Evolutionary conservation across 441 rosid genomes (phyloP), one percentile per base, ranked within the genome.

Genomic region (Corymbia calophylla): DNA sequence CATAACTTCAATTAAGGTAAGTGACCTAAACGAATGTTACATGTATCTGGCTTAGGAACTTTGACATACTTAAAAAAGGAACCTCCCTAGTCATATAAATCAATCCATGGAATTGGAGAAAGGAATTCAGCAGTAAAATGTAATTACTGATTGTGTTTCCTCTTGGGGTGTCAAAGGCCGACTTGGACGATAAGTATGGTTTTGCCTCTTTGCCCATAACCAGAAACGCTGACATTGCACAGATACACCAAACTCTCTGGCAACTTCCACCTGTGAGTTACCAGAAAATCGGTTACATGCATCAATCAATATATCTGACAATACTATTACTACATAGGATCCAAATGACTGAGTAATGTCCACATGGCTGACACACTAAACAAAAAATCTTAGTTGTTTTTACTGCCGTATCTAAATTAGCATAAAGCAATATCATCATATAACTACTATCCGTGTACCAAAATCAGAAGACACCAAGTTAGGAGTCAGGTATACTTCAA

Each of bases 121-220:
- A 85, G 68, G 53, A 85, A 90, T 85, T 54, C 15, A 56, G 84
- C 88, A 87, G 4, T 53, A 53, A 70, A 53, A 64, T 88, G 58
- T 86, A 88, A 88, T 92, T 96, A 97, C 99, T 88, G 97, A 91
- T 93, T 94, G 98, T 68, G 94, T 92, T 94, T 98, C 99, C 93
- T 97, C 99, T 89, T 93, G 98, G 39, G 96, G 91, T 87, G 95
- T 94, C 90, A 98, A 88, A 89, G 99, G 99, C 60, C 98, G 96
- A 92, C 93, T 93, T 60, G 99, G 99, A 93, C 99, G 99, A 89
- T 95, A 98, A 25, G 99, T 98, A 92, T 93, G 95, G 93, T 98
- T 98, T 92, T 94, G 98, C 87, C 99, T 94, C 95, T 96, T 96
- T 62, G 97, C 96, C 99, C 99, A 98, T 66, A 97, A 92, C 99